phyloP scores from a whole-genome alignment of 192 early-diverging fungal genomes.

The Diversispora epigaea region DNA sequence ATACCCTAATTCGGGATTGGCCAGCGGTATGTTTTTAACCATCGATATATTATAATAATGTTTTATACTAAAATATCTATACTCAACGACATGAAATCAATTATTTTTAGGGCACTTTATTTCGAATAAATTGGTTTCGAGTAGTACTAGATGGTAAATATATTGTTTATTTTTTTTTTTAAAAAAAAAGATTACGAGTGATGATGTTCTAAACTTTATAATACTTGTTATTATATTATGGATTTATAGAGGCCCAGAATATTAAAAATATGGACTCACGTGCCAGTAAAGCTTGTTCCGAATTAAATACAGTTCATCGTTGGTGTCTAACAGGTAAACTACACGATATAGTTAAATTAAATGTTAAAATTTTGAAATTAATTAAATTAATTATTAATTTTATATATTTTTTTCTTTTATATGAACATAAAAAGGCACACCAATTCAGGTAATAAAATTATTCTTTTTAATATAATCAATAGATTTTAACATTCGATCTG shows the following conservation, averaged over 20 bases:
- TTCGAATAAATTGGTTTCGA: not conserved
- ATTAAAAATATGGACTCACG: constrained; percentile 58
- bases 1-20: constrained; percentile 28
- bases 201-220: no score
- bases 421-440: not conserved
- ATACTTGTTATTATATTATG: not conserved
- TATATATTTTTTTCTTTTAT: not conserved
- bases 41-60: no score
- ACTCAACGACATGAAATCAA: no score
- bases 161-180: no score
- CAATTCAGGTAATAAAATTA: not conserved
- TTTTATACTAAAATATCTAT: no score
- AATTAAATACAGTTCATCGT: constrained; percentile 49
- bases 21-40: not conserved
- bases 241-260: constrained; percentile 55
- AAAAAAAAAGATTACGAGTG: no score
- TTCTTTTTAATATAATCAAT: not conserved
- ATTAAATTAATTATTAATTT: not conserved
- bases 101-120: not conserved
- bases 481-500: not conserved
- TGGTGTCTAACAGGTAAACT: constrained; percentile 69
- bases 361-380: no score
- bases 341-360: not conserved
- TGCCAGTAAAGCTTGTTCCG: constrained; percentile 45
- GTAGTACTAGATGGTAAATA: not conserved